Base-by-base conservation (phyloP, 257 asterid species). In the Gentiana macrophylla region DNA sequence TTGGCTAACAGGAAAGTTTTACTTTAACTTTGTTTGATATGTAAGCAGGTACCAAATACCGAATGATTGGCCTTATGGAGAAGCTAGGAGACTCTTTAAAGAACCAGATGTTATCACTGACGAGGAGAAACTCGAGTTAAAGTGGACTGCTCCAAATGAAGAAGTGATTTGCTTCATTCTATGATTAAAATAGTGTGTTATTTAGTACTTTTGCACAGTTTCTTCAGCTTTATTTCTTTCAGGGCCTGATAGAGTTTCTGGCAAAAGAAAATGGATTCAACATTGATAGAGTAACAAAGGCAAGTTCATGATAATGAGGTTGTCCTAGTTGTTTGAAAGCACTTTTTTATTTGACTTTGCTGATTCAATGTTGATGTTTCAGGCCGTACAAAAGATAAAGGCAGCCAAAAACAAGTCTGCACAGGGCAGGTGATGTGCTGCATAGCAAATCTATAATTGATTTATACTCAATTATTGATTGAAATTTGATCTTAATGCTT, bases 221-320 rank as follows among this genome's bases (percentile, higher is more conserved):
- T 52, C 3, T 35, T 15, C 37, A 35, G 55, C 41, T 75, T 61
- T 62, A 57, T 60, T 57, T 48, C 55, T 59, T 77, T 56, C 56
- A 92, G 99, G 99, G 95, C 55, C 64, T 92, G 80, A 60, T 85
- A 72, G 74, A 53, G 54, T 85, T 92, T 77, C 74, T 92, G 83
- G 99, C 88, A n/a, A 82, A 77, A 54, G 95, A 85, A 77, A 92
- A 92, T 65, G 99, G 97, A 32, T 92, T 92, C 85, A 92, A 85
- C 75, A 70, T 69, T 52, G 99, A 88, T 64, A 85, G 99, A 79
- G 69, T 92, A 55, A 76, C 91, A 0, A 92, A 88, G 94, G 99
- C 57, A 75, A 44, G 75, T 50, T 56, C 65, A 15, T 53, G 44
- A 46, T 66, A 56, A 52, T 66, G 12, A n/a, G 44, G 37, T 70